phyloP scores from a whole-genome alignment of 2,329 filamentous ascomycete genomes.

The Aspergillus carbonarius region DNA sequence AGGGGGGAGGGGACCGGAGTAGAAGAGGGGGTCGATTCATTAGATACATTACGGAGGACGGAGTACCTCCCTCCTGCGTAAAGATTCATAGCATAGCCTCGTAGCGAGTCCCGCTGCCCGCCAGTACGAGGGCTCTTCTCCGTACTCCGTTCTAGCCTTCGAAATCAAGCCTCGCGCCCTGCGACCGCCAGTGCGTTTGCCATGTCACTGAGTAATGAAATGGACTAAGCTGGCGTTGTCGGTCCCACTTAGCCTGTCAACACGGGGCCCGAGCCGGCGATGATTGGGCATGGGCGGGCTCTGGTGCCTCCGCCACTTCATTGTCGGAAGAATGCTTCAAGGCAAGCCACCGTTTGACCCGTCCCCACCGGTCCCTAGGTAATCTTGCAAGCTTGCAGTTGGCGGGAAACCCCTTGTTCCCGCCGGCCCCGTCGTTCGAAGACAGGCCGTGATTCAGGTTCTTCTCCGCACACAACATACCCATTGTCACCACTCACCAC shows the following conservation, averaged over 20 bases:
- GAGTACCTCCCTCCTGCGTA: neutral
- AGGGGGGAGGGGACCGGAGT: too few species aligned
- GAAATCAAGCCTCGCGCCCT: conserved; percentile 11
- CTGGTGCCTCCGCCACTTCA: conserved; percentile 8
- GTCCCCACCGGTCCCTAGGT: conserved; percentile 26
- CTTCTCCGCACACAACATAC: neutral
- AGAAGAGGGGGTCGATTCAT: too few species aligned
- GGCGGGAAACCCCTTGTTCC: conserved; percentile 20
- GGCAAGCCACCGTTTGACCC: conserved; percentile 21
- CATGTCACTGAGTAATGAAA: conserved; percentile 16
- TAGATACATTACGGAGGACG: neutral
- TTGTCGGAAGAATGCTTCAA: conserved; percentile 13
- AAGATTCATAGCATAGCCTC: neutral
- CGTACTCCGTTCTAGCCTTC: neutral
- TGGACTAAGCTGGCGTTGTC: conserved; percentile 13
- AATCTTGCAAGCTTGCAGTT: conserved; percentile 28
- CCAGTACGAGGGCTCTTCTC: neutral
- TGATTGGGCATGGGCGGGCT: conserved; percentile 3
- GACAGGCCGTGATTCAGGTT: conserved; percentile 3
- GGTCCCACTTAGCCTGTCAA: conserved; percentile 18
- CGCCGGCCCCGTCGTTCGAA: conserved; percentile 26
- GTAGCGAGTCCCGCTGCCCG: neutral
- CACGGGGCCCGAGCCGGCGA: conserved; percentile 1
- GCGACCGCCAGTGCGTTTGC: conserved; percentile 10
- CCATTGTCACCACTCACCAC: neutral